A percentile compares a stretch with the other conserved stretches of the same genome.
Evolutionary conservation across 148 eudicot species (phyloP).

Genomic region (Camellia lanceoleosa): DNA sequence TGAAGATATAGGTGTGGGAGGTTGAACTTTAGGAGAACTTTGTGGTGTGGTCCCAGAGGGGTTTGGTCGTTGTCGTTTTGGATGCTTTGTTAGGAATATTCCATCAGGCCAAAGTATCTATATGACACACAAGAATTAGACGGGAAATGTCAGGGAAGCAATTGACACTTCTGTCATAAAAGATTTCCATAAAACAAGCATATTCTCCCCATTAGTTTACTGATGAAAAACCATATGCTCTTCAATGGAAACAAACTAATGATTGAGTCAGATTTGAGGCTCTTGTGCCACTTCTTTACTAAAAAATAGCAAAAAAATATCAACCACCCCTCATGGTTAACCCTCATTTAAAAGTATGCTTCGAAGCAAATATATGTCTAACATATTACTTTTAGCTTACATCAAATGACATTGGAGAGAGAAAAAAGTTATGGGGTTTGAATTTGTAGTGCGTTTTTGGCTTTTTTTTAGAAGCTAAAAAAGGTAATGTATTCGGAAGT

Average conservation of each 20-base stretch:
- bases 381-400: not conserved
- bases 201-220: not conserved
- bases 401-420: not conserved
- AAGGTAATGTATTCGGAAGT: no score
- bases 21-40: slow-evolving; percentile 38
- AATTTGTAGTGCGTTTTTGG: no score
- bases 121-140: slow-evolving; percentile 5
- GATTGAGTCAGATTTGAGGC: not conserved
- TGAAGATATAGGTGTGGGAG: slow-evolving; percentile 42
- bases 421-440: not conserved
- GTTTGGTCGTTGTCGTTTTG: slow-evolving; percentile 54
- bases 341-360: not conserved
- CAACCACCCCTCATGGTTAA: not conserved
- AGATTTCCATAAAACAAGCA: not conserved
- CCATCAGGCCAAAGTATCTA: slow-evolving; percentile 99
- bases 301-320: not conserved
- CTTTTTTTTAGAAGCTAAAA: no score
- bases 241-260: not conserved
- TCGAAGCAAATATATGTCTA: not conserved
- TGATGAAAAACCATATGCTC: not conserved
- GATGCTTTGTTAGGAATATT: slow-evolving; percentile 93
- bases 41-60: slow-evolving; percentile 40
- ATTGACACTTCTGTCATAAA: not conserved
- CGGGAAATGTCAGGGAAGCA: not conserved
- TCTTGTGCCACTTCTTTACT: not conserved